These are phyloP conservation scores for Pythium oligandrum DNA, from an alignment of 352 stramenopile species.

Conservation along the genomic window DNA sequence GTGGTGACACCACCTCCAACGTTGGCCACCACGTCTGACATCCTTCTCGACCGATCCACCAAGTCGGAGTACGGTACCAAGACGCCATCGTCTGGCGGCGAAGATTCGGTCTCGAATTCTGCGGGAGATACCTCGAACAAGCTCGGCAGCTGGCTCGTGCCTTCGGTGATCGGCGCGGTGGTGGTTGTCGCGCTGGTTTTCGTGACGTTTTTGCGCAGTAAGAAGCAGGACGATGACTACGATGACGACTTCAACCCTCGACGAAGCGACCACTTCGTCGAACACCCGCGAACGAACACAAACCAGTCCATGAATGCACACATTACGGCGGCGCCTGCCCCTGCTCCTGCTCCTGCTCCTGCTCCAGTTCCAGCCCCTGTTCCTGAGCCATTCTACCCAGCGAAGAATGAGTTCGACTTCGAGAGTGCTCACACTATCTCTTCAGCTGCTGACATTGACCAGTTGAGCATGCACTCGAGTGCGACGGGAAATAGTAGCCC, in stretches of 20 bases:
- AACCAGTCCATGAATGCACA: constrained; percentile 23
- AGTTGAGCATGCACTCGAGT: too few species aligned
- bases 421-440: constrained; percentile 1
- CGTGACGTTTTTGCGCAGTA: constrained; percentile 56
- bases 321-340: too few species aligned
- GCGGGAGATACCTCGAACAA: constrained; percentile 13
- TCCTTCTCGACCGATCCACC: constrained; percentile 28
- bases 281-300: constrained; percentile 51
- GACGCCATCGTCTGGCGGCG: constrained; percentile 21
- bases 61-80: constrained; percentile 49
- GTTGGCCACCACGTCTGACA: constrained; percentile 21
- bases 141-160: constrained; percentile 46
- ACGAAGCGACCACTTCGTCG: constrained; percentile 52
- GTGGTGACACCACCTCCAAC: constrained; percentile 19
- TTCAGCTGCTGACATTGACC: too few species aligned
- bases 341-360: too few species aligned
- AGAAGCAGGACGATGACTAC: constrained; percentile 29
- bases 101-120: constrained; percentile 18
- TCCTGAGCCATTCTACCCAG: constrained; percentile 6
- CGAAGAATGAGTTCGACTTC: neutral
- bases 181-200: constrained; percentile 48
- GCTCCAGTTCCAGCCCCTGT: neutral
- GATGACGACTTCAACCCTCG: constrained; percentile 41
- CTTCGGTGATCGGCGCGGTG: constrained; percentile 47
- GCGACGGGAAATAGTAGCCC: too few species aligned